Percentiles rank a stretch among this genome's conserved stretches.
Conservation (phyloP, 2,329 filamentous ascomycete species). For the Paraphaeosphaeria sporulosa region DNA sequence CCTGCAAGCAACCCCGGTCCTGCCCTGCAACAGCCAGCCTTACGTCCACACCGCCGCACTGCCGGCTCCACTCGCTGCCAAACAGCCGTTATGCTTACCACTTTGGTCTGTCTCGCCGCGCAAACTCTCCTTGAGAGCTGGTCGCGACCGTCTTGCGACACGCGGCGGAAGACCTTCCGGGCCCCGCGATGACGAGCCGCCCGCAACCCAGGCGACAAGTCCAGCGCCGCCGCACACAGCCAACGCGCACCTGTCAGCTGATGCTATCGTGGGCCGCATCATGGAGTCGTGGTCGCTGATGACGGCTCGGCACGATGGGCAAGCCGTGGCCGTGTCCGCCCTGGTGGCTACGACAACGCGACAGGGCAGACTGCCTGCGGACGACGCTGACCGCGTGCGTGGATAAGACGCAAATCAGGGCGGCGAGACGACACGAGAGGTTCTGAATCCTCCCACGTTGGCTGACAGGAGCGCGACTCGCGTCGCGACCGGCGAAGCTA, state of each 20-base stretch:
- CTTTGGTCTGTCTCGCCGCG: slow-evolving; percentile 27
- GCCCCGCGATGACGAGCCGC: slow-evolving; percentile 23
- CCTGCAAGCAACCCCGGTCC: slow-evolving; percentile 42
- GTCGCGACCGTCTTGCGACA: slow-evolving; percentile 30
- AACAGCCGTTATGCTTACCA: slow-evolving; percentile 46
- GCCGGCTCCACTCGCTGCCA: slow-evolving; percentile 30
- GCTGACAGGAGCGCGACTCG: slow-evolving; percentile 69
- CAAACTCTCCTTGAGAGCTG: slow-evolving; percentile 35
- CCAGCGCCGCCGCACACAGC: slow-evolving; percentile 20
- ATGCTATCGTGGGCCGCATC: slow-evolving; percentile 19
- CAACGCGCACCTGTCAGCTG: slow-evolving; percentile 33
- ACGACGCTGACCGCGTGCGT: slow-evolving; percentile 34
- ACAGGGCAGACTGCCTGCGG: slow-evolving; percentile 16
- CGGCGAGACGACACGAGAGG: slow-evolving; percentile 34
- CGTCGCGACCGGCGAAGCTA: slow-evolving; percentile 60
- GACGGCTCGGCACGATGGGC: slow-evolving; percentile 22
- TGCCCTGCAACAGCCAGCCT: slow-evolving; percentile 45
- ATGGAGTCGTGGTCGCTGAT: slow-evolving; percentile 22
- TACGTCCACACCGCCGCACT: slow-evolving; percentile 44
- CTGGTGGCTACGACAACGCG: slow-evolving; percentile 28
- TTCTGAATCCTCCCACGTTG: slow-evolving; percentile 32
- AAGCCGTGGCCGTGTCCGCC: slow-evolving; percentile 21
- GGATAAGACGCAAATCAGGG: slow-evolving; percentile 28
- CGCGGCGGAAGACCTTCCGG: slow-evolving; percentile 37
- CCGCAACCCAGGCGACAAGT: background rate